Base-by-base conservation (phyloP, 495 filamentous ascomycete genomes). In the Hypoxylon cercidicola region DNA sequence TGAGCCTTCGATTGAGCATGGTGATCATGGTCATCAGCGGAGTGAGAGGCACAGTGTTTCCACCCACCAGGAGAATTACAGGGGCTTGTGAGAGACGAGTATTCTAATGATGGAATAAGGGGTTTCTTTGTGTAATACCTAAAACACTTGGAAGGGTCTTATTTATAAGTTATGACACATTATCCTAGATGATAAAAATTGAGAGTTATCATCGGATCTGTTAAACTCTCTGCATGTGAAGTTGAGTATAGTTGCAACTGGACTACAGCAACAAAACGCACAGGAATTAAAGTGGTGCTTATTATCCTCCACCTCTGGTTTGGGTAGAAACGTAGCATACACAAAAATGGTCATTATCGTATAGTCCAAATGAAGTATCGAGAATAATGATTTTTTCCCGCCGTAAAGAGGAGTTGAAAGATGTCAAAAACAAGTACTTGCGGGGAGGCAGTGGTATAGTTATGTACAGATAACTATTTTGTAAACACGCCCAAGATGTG, bases 401-500 rank as follows among this genome's bases (percentile, higher is more conserved):
- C n/a, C 23, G 23, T 25, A 25, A 25, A 32, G 8, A 32, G 1
- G 10, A 9, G 30, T 16, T 1, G 6, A 40, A 16, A 12, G 37
- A 15, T 16, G 3, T 40, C 37, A 40, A 16, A 40, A 1, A 16
- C 13, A 16, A 40, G n/a, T 12, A 1, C 37, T 40, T 32, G 10
- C 10, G 10, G 15, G n/a, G 15, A 1, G n/a, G 15, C 15, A 5
- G 3, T 37, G 11, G 3, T 9, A n/a, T 37, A 2, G 11, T n/a
- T 37, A 37, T 4, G 13, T 16, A 40, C 16, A 18, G 15, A 43
- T 19, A 25, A 25, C 40, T 69, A 78, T 47, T 78, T 89, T 1
- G 81, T 80, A 61, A 87, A 74, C 15, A 77, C 74, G 4, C 87
- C 87, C 51, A 82, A 72, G 23, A 84, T 67, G 76, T 90, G 85